Conservation (phyloP, 768 basidiomycete species). For the Kwoniella sp. region DNA sequence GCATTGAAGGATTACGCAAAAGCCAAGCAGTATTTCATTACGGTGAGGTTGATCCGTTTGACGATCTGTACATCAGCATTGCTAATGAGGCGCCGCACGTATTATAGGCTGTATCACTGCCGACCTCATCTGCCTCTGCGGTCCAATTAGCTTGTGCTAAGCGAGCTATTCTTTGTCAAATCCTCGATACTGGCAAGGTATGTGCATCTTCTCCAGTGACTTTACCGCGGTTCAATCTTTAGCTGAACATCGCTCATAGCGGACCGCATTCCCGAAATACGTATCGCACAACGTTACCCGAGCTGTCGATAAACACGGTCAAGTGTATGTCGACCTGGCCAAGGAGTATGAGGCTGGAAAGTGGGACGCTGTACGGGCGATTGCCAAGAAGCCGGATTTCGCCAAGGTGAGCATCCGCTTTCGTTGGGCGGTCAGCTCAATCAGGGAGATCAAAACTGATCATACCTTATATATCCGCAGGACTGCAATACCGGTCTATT, state of each 20-base stretch:
- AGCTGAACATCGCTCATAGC: conserved; percentile 13
- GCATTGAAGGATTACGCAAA: conserved; percentile 27
- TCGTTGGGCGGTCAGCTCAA: not conserved
- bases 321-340: conserved; percentile 36
- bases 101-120: conserved; percentile 38
- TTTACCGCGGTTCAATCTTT: too few relatives aligned
- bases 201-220: conserved; percentile 1
- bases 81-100: too few relatives aligned
- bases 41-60: conserved; percentile 19
- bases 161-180: conserved; percentile 46
- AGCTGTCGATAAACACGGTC: conserved; percentile 33
- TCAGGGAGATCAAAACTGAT: not conserved
- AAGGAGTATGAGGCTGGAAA: conserved; percentile 35
- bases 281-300: conserved; percentile 30
- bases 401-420: conserved; percentile 27
- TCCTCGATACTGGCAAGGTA: conserved; percentile 44
- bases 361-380: conserved; percentile 34
- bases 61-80: not conserved
- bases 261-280: conserved; percentile 35
- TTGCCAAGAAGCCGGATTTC: conserved; percentile 25
- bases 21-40: conserved; percentile 34
- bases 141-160: conserved; percentile 45
- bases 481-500: conserved; percentile 46
- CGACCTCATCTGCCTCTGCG: conserved; percentile 41
- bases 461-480: conserved; percentile 21